Conservation (phyloP, 2,329 filamentous ascomycete genomes). For the Colletotrichum navitas region DNA sequence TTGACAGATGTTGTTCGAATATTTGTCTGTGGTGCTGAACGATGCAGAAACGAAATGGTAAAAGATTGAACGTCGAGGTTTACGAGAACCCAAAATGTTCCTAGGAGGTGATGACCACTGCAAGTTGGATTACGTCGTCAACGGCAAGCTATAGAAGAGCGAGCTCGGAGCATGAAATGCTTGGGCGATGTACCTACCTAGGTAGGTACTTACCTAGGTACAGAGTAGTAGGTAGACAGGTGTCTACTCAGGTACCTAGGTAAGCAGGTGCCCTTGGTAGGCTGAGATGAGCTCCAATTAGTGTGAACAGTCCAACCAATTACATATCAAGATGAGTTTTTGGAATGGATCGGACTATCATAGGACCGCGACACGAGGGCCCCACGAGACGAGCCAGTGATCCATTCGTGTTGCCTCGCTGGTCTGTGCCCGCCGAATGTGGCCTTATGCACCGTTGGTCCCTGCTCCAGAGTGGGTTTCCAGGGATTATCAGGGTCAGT, state of each 20-base stretch:
- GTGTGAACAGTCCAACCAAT: constrained; percentile 7
- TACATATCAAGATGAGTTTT: background rate
- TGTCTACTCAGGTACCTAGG: too few species aligned
- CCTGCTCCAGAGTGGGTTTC: constrained; percentile 6
- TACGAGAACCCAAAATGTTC: background rate
- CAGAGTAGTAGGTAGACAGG: too few species aligned
- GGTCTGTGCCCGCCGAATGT: constrained; percentile 7
- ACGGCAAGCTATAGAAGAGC: background rate
- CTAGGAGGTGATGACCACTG: background rate
- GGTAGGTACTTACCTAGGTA: too few species aligned
- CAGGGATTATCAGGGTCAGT: constrained; percentile 21
- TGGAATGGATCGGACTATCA: constrained; percentile 12
- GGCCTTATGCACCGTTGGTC: constrained; percentile 8
- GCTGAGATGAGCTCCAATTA: constrained; percentile 13
- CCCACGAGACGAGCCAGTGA: background rate
- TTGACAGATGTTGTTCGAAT: constrained; percentile 46
- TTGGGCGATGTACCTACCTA: too few species aligned
- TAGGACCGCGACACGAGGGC: constrained; percentile 11
- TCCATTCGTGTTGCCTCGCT: background rate
- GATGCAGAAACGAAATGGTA: background rate
- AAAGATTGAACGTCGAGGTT: too few species aligned
- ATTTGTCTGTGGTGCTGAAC: background rate
- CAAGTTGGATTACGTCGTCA: constrained; percentile 17
- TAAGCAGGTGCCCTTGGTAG: background rate
- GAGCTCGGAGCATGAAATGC: constrained; percentile 1